A percentile compares a stretch with the other conserved stretches of the same genome.
These are phyloP conservation scores for Lactarius hatsudake DNA, from an alignment of 768 basidiomycete genomes.

Conservation along the genomic window DNA sequence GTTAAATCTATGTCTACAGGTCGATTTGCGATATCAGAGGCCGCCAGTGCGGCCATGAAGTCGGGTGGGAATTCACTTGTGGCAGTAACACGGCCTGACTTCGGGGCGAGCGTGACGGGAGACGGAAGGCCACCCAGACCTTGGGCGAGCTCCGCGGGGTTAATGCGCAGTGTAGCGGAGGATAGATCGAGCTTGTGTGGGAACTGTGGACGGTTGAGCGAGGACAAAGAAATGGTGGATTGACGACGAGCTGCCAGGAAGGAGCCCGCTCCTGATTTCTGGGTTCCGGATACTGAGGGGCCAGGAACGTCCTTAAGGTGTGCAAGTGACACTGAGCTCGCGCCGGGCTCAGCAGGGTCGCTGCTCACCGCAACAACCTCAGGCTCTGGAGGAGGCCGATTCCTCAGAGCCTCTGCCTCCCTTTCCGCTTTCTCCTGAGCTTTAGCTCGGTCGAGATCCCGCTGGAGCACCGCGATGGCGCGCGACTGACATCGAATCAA, in stretches of 20 bases:
- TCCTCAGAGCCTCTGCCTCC: slow-evolving; percentile 33
- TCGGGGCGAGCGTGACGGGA: slow-evolving; percentile 79
- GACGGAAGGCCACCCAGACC: slow-evolving; percentile 63
- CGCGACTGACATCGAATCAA: slow-evolving; percentile 47
- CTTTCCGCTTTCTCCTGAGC: slow-evolving; percentile 43
- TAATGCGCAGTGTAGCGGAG: slow-evolving; percentile 59
- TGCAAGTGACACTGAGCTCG: not conserved
- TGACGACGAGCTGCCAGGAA: slow-evolving; percentile 50
- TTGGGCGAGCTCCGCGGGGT: slow-evolving; percentile 58
- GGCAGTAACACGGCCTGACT: slow-evolving; percentile 53
- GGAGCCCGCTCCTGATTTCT: slow-evolving; percentile 36
- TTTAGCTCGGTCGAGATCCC: slow-evolving; percentile 56
- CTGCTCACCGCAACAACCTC: slow-evolving; percentile 18
- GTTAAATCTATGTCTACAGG: slow-evolving; percentile 58
- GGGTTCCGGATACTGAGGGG: slow-evolving; percentile 34
- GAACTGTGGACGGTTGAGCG: slow-evolving; percentile 66
- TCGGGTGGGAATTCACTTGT: slow-evolving; percentile 55
- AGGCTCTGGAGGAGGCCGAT: slow-evolving; percentile 32
- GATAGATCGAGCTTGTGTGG: slow-evolving; percentile 82
- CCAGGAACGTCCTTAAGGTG: slow-evolving; percentile 22
- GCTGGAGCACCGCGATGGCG: slow-evolving; percentile 67
- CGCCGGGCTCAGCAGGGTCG: not conserved
- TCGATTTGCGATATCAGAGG: slow-evolving; percentile 37
- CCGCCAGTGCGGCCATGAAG: slow-evolving; percentile 53
- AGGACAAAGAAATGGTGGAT: slow-evolving; percentile 78